Conservation (phyloP, 2,329 filamentous ascomycete genomes). For the Trichoderma asperellum region DNA sequence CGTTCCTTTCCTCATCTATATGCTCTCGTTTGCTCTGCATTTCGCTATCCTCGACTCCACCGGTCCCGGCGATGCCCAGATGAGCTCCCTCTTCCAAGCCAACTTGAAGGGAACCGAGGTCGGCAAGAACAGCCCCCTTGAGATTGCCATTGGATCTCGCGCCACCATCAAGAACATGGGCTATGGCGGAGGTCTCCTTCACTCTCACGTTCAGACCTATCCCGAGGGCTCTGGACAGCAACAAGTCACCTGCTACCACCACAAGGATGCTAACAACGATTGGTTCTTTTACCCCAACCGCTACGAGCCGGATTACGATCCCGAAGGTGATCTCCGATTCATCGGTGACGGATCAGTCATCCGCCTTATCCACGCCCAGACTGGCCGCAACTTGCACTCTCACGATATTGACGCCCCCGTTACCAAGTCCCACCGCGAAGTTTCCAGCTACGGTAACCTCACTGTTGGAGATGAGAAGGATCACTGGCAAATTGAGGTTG, state of each 20-base stretch:
- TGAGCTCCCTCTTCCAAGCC: conserved; percentile 99
- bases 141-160: conserved; percentile 85
- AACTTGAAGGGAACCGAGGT: conserved; percentile 94
- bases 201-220: conserved; percentile 95
- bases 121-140: conserved; percentile 90
- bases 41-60: conserved; percentile 92
- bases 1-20: conserved; percentile 87
- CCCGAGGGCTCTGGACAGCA: conserved; percentile 93
- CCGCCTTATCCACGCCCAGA: conserved; percentile 91
- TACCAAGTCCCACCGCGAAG: conserved; percentile 87
- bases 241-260: conserved; percentile 98
- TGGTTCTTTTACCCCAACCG: conserved; percentile 99
- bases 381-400: conserved; percentile 95
- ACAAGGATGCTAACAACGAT: conserved; percentile 99
- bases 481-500: conserved; percentile 92
- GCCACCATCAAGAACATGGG: conserved; percentile 99
- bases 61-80: conserved; percentile 97
- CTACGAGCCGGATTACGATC: conserved; percentile 70
- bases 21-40: conserved; percentile 93
- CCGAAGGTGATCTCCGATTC: conserved; percentile 69
- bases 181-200: conserved; percentile 92
- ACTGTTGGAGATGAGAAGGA: conserved; percentile 97
- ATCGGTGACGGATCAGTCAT: conserved; percentile 78
- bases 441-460: conserved; percentile 93
- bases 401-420: conserved; percentile 88